These are phyloP conservation scores for Solanum bukasovii DNA, from an alignment of 257 asterid species.

Conservation along the genomic window DNA sequence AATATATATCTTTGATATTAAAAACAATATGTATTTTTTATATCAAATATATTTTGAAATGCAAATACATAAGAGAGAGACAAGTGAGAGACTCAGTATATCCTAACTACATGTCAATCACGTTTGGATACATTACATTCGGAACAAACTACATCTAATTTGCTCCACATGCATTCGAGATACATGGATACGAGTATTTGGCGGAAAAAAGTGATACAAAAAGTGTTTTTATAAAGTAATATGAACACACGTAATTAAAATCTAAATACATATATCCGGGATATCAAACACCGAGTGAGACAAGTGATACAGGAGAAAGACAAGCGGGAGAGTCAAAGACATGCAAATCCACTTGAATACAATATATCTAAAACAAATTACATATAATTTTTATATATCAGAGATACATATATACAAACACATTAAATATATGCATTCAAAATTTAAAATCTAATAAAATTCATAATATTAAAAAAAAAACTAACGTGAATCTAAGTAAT, in stretches of 20 bases:
- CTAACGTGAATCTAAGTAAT: rapidly evolving
- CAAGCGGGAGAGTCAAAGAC: not conserved
- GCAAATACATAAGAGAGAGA: not conserved
- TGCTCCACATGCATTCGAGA: not conserved
- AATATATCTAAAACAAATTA: too few species aligned
- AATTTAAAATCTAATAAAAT: not conserved
- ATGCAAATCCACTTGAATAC: not conserved
- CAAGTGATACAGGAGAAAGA: not conserved
- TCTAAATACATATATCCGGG: not conserved
- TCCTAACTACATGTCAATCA: not conserved
- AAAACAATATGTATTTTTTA: too few species aligned
- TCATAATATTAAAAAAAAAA: too few species aligned
- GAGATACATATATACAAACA: too few species aligned
- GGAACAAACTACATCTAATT: not conserved
- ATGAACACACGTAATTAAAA: not conserved
- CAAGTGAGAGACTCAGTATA: not conserved
- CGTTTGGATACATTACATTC: not conserved
- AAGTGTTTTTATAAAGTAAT: not conserved
- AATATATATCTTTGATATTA: too few species aligned
- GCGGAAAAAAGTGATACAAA: not conserved
- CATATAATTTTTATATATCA: too few species aligned
- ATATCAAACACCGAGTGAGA: too few species aligned
- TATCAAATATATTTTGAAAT: too few species aligned
- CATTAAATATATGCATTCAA: too few species aligned
- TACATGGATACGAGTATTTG: not conserved